Evolutionary conservation across 306 rosid species (phyloP), one percentile per base, ranked within the genome.

Genomic region (Boehmeria nivea): DNA sequence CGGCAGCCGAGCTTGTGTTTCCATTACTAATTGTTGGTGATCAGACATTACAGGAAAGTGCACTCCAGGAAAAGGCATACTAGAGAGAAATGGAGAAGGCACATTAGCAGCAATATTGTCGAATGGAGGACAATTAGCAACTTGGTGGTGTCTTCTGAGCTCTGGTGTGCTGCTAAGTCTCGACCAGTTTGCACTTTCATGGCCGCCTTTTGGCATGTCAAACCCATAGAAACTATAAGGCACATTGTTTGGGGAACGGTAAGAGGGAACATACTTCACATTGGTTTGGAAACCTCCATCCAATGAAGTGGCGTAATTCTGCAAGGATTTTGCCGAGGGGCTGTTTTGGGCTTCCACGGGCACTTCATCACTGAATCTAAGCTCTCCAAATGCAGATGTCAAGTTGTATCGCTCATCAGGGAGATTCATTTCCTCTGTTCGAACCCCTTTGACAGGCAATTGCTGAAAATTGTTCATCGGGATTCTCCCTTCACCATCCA

Each of bases 21-120:
- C 72, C 24, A 63, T 49, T 34, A 55, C 28, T 17, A 76, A 25
- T 27, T 66, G 77, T 26, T 66, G 82, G 43, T 59, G 75, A 62
- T 77, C 80, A 31, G 75, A 47, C 54, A 68, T 27, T 43, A 54
- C 14, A 59, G 86, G 81, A 63, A 65, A 64, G 57, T 75, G 81
- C 55, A 72, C 14, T 45, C 72, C 72, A 37, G 48, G 71, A 50
- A 49, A 54, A 8, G 76, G 64, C 73, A 46, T 65, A 72, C 65
- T 72, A 6, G 74, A 23, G 17, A 74, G 66, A 54, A 57, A 58
- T 57, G 61, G 67, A 34, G 46, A 64, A 44, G 66, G 83, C 18
- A 55, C 51, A 28, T 51, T 43, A 27, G 77, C 17, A 4, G 77
- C 40, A n/a, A 57, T 57, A 43, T 37, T 53, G 45, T 68, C 76